phyloP scores from a whole-genome alignment of 1,284 basidiomycete genomes.

The Austropuccinia psidii region DNA sequence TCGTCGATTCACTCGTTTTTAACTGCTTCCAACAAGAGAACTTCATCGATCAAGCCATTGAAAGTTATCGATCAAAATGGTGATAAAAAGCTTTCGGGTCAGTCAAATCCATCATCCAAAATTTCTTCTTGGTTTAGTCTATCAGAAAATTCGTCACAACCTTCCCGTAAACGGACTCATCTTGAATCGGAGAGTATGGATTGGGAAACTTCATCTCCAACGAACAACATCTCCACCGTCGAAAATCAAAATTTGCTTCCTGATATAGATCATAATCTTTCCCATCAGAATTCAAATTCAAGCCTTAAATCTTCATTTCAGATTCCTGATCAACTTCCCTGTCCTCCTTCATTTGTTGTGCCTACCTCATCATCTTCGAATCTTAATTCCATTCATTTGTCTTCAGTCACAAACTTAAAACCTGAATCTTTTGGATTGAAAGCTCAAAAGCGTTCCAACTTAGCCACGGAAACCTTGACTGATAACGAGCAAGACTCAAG shows the following conservation, averaged over 20 bases:
- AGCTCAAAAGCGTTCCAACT: background rate
- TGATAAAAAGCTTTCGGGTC: background rate
- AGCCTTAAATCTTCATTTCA: background rate
- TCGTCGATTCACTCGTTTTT: background rate
- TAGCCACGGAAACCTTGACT: too few species aligned
- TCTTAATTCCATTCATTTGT: background rate
- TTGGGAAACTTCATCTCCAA: conserved; percentile 18
- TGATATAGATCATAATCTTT: too few species aligned
- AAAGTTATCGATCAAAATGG: conserved; percentile 7
- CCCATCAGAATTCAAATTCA: background rate
- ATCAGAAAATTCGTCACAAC: background rate
- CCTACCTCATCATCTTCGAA: background rate
- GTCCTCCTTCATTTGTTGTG: background rate
- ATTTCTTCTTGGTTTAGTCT: background rate
- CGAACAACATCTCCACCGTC: background rate
- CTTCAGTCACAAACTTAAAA: conserved; percentile 6
- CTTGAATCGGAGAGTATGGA: conserved; percentile 24
- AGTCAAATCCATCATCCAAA: background rate
- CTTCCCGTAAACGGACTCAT: conserved; percentile 11
- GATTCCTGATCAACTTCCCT: background rate
- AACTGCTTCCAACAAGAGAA: background rate
- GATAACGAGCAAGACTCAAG: conserved; percentile 15
- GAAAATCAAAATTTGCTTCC: too few species aligned
- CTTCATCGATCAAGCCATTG: background rate
- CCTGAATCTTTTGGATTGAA: conserved; percentile 15